These are phyloP conservation scores for Clavaria fumosa DNA, from an alignment of 768 basidiomycete species.

Conservation along the genomic window DNA sequence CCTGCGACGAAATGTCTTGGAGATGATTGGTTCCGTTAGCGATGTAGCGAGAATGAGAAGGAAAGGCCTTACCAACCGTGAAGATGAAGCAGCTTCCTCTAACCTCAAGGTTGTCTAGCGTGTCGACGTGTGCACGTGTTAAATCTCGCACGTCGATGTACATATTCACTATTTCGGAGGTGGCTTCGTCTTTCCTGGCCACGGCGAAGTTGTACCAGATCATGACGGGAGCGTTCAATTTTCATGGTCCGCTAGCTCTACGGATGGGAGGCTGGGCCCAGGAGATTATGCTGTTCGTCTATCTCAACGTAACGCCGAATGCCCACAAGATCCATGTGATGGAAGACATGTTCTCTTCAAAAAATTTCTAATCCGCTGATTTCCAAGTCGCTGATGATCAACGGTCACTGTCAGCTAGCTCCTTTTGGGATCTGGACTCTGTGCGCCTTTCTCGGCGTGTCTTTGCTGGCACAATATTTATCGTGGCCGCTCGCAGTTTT, in stretches of 20 bases:
- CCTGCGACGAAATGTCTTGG: neutral
- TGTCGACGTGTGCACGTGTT: constrained; percentile 31
- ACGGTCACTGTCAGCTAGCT: neutral
- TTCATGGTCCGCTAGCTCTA: constrained; percentile 24
- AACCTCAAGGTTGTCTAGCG: constrained; percentile 30
- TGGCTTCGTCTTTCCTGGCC: constrained; percentile 12
- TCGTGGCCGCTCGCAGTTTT: constrained; percentile 21
- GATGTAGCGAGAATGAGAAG: neutral
- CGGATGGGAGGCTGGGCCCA: neutral
- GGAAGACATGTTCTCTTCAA: constrained; percentile 26
- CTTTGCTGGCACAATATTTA: constrained; percentile 49
- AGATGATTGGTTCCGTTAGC: neutral
- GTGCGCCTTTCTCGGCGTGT: constrained; percentile 48
- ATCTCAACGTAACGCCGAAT: constrained; percentile 34
- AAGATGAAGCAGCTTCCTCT: constrained; percentile 33
- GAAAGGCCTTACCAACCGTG: constrained; percentile 1
- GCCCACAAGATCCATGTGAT: constrained; percentile 40
- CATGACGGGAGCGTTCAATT: constrained; percentile 26
- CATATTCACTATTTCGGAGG: constrained; percentile 10
- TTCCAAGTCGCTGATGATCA: neutral
- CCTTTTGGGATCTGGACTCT: no score
- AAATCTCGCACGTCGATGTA: constrained; percentile 33
- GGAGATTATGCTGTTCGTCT: neutral
- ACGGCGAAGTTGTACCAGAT: constrained; percentile 17
- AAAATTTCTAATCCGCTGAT: constrained; percentile 30